phyloP scores from a whole-genome alignment of 116 monocot genomes.

The Cymodocea nodosa region DNA sequence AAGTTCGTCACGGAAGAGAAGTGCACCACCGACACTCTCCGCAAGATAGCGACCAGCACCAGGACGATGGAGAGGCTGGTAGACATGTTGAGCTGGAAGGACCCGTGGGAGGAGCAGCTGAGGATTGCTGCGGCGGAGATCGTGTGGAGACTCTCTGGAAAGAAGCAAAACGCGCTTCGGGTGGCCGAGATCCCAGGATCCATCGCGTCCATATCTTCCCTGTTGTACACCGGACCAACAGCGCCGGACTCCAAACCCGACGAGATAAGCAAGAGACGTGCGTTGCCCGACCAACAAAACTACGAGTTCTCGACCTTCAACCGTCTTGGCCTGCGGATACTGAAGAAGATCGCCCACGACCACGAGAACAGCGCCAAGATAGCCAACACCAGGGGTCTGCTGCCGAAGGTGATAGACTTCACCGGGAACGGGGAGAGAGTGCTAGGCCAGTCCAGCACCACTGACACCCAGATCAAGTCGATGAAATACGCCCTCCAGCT shows the following conservation, averaged over 20 bases:
- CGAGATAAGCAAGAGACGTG: background rate
- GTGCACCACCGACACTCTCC: too few species aligned
- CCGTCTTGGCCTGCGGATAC: too few species aligned
- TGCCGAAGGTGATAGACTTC: conserved; percentile 46
- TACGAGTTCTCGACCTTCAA: conserved; percentile 25
- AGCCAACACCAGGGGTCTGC: conserved; percentile 32
- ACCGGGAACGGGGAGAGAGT: conserved; percentile 10
- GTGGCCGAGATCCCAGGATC: too few species aligned
- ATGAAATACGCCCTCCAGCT: conserved; percentile 46
- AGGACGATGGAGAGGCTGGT: too few species aligned
- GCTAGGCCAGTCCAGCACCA: background rate
- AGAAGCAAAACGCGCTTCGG: too few species aligned
- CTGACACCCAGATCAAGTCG: conserved; percentile 26
- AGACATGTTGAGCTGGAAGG: conserved; percentile 81
- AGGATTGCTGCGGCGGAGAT: conserved; percentile 34
- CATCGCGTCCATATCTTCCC: too few species aligned
- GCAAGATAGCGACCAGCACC: too few species aligned
- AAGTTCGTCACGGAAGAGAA: conserved; percentile 15
- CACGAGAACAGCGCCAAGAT: conserved; percentile 48
- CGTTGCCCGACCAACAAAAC: background rate
- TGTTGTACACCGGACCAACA: too few species aligned
- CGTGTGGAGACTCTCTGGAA: too few species aligned
- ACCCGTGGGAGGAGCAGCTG: conserved; percentile 30
- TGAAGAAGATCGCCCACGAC: too few species aligned
- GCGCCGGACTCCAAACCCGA: conserved; percentile 3